Percentiles rank a stretch among this genome's conserved stretches.
Evolutionary conservation across 352 stramenopile species (phyloP).

Genomic region (Aphanomyces stellatus): DNA sequence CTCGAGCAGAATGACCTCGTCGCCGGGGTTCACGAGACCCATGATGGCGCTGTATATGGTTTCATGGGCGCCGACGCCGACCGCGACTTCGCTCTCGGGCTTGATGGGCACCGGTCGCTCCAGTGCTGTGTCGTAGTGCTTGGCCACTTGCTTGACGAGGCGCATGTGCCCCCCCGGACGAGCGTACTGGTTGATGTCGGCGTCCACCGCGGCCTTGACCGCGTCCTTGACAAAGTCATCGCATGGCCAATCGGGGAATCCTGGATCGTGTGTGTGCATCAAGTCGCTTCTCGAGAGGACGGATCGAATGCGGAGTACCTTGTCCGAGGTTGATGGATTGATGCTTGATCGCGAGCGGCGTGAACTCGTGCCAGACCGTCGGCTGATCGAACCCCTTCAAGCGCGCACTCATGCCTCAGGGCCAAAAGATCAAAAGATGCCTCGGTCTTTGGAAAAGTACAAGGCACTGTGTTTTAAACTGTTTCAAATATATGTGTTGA

Average conservation of each 20-base stretch:
- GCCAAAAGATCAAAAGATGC: no score
- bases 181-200: slow-evolving; percentile 93
- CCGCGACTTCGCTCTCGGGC: slow-evolving; percentile 85
- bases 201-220: slow-evolving; percentile 86
- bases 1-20: slow-evolving; percentile 96
- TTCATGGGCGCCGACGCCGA: slow-evolving; percentile 92
- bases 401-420: slow-evolving; percentile 29
- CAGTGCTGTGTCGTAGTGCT: slow-evolving; percentile 86
- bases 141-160: slow-evolving; percentile 75
- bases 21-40: slow-evolving; percentile 87
- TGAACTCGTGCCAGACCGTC: slow-evolving; percentile 86
- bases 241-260: slow-evolving; percentile 92
- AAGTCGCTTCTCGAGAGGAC: no score
- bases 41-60: slow-evolving; percentile 91
- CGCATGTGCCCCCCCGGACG: slow-evolving; percentile 83
- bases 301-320: no score
- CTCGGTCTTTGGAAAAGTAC: no score
- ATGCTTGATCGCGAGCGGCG: slow-evolving; percentile 77
- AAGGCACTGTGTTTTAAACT: no score
- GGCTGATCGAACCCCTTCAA: slow-evolving; percentile 66
- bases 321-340: slow-evolving; percentile 90
- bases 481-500: no score
- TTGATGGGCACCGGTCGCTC: slow-evolving; percentile 60
- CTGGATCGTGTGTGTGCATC: no score
- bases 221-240: slow-evolving; percentile 91